phyloP scores from a whole-genome alignment of 2,329 filamentous ascomycete species.

The Colletotrichum viniferum region DNA sequence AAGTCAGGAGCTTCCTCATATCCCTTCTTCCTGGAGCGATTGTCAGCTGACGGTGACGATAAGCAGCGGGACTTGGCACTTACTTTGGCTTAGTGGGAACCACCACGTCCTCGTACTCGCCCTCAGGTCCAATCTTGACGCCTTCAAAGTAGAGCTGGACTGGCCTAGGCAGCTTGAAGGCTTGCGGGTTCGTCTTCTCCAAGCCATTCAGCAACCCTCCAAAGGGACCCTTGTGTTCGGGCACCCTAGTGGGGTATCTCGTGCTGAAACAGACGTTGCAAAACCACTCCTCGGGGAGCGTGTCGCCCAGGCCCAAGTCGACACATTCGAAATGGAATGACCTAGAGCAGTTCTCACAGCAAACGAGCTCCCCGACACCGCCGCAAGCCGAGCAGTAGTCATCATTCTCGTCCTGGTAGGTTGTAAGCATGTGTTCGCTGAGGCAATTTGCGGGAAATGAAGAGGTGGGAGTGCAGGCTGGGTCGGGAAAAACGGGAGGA shows the following conservation, averaged over 20 bases:
- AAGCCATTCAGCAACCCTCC: constrained; percentile 66
- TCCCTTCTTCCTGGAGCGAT: constrained; percentile 50
- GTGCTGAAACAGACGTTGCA: constrained; percentile 73
- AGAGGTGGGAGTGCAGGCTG: neutral
- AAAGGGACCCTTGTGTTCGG: constrained; percentile 60
- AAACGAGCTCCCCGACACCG: constrained; percentile 83
- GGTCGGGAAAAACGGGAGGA: constrained; percentile 33
- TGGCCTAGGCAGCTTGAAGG: constrained; percentile 73
- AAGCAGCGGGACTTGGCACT: constrained; percentile 34
- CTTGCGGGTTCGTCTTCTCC: constrained; percentile 71
- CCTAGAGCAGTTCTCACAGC: constrained; percentile 89
- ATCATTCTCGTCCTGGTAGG: constrained; percentile 73
- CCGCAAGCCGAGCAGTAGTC: constrained; percentile 89
- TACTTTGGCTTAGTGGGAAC: constrained; percentile 67
- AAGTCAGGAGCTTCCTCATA: constrained; percentile 70
- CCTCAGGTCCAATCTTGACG: constrained; percentile 76
- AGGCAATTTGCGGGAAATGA: constrained; percentile 17
- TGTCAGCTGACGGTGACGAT: constrained; percentile 31
- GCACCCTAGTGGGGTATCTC: constrained; percentile 50
- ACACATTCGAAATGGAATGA: constrained; percentile 92
- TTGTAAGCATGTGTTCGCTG: constrained; percentile 35
- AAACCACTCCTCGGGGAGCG: constrained; percentile 79
- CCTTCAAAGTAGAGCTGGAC: constrained; percentile 81
- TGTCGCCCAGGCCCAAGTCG: constrained; percentile 75
- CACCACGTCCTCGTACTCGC: constrained; percentile 76